These are phyloP conservation scores for Pythium inflatum DNA, from an alignment of 352 stramenopile species.

Conservation along the genomic window DNA sequence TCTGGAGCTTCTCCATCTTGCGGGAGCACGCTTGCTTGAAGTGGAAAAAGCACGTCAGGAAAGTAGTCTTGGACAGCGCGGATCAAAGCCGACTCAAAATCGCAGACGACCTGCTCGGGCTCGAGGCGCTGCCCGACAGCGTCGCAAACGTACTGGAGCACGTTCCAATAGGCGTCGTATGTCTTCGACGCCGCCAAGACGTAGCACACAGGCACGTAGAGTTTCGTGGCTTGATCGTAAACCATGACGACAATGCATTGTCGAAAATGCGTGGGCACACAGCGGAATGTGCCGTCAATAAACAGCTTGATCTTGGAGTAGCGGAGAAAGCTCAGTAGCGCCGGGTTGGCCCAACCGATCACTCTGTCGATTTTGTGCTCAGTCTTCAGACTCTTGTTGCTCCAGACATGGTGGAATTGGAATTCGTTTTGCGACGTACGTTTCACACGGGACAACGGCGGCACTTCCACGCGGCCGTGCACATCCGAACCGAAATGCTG, in stretches of 20 bases:
- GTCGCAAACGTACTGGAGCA: constrained; percentile 9
- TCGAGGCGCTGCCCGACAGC: constrained; percentile 11
- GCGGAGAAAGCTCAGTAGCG: constrained; percentile 22
- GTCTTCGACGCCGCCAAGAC: constrained; percentile 16
- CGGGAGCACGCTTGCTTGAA: constrained; percentile 28
- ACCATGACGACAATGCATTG: constrained; percentile 35
- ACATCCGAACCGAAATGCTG: background rate
- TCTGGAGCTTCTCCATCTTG: constrained; percentile 16
- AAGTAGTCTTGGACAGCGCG: constrained; percentile 19
- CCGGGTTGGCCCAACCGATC: constrained; percentile 13
- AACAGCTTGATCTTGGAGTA: constrained; percentile 30
- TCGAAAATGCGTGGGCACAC: constrained; percentile 21
- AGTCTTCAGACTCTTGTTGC: background rate
- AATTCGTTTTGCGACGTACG: background rate
- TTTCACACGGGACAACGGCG: background rate
- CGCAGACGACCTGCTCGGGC: constrained; percentile 17
- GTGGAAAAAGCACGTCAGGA: constrained; percentile 29
- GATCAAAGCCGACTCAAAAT: constrained; percentile 27
- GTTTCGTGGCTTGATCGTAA: constrained; percentile 17
- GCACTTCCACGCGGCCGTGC: background rate
- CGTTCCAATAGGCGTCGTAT: constrained; percentile 29
- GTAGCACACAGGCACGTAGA: constrained; percentile 30
- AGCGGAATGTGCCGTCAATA: constrained; percentile 33
- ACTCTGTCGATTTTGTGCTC: background rate
- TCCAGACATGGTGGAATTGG: background rate